Base-by-base conservation (phyloP, 2,329 filamentous ascomycete species). In the Neofusicoccum ribis region DNA sequence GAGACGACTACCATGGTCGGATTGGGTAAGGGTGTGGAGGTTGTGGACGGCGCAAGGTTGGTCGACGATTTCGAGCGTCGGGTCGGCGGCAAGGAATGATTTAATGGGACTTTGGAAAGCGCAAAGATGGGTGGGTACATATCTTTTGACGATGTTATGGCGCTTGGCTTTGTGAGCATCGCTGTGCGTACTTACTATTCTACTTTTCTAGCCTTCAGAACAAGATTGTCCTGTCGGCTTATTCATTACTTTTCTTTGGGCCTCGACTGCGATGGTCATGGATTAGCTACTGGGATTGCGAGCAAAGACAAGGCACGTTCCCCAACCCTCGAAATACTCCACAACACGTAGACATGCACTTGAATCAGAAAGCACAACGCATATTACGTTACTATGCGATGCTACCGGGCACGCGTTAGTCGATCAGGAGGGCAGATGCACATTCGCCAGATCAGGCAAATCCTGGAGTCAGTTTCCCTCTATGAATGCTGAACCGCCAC, bases 21-120 rank as follows among this genome's bases (percentile, higher is more conserved):
- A 2, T 83, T 93, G 65, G 94, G 94, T 15, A 90, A 95, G 73
- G 91, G 92, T 3, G 89, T 97, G 34, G 88, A 96, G 44, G 88
- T 98, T 17, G 92, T 97, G 3, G 94, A 98, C 76, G 90, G 89
- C 37, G 83, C 89, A 69, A 85, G 91, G 58, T 86, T 96, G 17
- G 89, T 90, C 60, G 93, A 97, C 71, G 94, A 98, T 78, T 98
- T 93, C 90, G 84, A 85, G 68, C 88, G 91, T 73, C 85, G 94
- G 67, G 88, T 96, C 65, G 88, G 89, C 73, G 91, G 91, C 4
- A 70, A 76, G 49, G 79, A 82, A 66, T 82, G 66, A 69, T 63
- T 34, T 12, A 12, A 34, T 36, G 41, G 41, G n/a, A n/a, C 43
- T 27, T 34, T 9, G 14, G 46, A 31, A 43, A 62, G 31, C 4